Evolutionary conservation across 345 rosid genomes (phyloP).

Genomic region (Eucalyptus dawsonii): DNA sequence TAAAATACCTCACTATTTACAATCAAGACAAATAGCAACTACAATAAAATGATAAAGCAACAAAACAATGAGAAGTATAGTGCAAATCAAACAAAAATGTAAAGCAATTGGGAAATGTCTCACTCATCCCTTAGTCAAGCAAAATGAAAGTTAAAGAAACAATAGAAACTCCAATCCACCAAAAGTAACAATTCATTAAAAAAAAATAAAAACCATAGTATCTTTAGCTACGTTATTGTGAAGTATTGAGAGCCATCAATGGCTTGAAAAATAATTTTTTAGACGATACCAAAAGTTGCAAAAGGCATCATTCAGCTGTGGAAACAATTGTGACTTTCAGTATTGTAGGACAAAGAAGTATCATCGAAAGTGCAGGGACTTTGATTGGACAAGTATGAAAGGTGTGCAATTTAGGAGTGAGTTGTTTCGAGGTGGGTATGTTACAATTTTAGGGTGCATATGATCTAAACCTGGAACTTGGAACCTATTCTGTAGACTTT

Average conservation of each 20-base stretch:
- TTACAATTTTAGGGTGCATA: too few species aligned
- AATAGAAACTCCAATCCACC: background rate
- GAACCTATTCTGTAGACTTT: too few species aligned
- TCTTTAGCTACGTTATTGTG: background rate
- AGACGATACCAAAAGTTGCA: too few species aligned
- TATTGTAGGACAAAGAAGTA: background rate
- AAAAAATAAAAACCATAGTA: background rate
- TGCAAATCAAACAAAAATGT: background rate
- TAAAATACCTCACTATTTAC: background rate
- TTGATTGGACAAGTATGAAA: background rate
- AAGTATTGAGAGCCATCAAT: background rate
- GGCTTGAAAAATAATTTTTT: background rate
- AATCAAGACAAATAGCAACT: background rate
- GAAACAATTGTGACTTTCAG: background rate
- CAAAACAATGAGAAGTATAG: background rate
- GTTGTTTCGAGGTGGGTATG: background rate
- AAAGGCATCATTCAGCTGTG: too few species aligned
- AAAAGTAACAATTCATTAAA: background rate
- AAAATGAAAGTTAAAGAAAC: background rate
- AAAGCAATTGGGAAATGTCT: background rate
- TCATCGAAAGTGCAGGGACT: background rate
- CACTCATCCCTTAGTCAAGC: background rate
- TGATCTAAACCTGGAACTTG: background rate
- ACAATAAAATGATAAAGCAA: background rate
- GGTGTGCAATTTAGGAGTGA: background rate